These are phyloP conservation scores for Nannochloropsis salina DNA, from an alignment of 108 stramenopile species.

Conservation along the genomic window DNA sequence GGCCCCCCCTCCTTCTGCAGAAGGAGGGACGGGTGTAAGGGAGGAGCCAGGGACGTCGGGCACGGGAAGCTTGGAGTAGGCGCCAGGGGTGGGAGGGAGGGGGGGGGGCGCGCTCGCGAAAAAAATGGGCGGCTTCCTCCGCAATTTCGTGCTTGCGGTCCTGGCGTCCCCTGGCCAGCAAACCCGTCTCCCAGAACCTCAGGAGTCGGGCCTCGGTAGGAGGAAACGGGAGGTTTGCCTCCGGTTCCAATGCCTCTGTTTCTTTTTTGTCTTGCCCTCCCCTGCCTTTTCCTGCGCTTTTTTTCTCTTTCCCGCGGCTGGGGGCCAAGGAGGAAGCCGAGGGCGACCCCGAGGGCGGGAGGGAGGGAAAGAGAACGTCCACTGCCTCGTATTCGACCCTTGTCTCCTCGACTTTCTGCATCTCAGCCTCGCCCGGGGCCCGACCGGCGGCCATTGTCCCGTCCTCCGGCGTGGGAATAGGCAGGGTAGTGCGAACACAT, in stretches of 20 bases:
- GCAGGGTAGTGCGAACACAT: background rate
- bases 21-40: background rate
- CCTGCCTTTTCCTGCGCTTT: background rate
- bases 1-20: background rate
- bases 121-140: background rate
- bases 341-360: background rate
- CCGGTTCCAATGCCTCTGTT: background rate
- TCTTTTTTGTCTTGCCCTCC: slow-evolving; percentile 8
- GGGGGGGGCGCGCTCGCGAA: background rate
- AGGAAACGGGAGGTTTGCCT: background rate
- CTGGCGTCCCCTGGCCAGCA: background rate
- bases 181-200: background rate
- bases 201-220: background rate
- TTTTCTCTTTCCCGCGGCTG: background rate
- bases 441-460: background rate
- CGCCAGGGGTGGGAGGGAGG: background rate
- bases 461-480: background rate
- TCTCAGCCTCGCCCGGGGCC: background rate
- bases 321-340: background rate
- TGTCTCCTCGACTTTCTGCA: background rate
- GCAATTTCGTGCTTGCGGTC: background rate
- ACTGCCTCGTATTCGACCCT: background rate
- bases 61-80: background rate
- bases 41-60: background rate
- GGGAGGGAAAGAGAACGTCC: background rate